Base-by-base conservation (phyloP, 1,284 basidiomycete genomes). In the Leccinum solheimii region DNA sequence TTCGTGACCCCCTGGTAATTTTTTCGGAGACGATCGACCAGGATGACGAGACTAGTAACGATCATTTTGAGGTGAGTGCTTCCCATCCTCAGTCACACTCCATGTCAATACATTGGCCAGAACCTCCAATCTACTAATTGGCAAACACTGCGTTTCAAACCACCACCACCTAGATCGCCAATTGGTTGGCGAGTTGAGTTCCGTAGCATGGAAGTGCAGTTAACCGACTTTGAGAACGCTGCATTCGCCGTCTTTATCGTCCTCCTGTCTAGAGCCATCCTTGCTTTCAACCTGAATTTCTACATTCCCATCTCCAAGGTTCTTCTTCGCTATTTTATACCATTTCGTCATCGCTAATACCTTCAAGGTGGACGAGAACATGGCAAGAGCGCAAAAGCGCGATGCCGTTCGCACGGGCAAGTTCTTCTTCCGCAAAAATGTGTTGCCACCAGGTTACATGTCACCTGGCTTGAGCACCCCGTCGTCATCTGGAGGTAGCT, bases 171-270 rank as follows among this genome's bases (percentile, higher is more conserved):
- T 1, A 89, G 93, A 61, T 95, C 94, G 2, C 75, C 86, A 19
- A 98, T 99, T 62, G 97, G 97, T 30, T 99, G 97, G 97, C 85
- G 97, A 50, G 96, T 99, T 19, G 97, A 99, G 76, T 99, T 99
- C 79, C 84, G 97, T 56, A 94, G 92, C 70, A 99, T 99, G 97
- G 97, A 99, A 76, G 94, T 99, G 3, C 97, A 99, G 75, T 86
- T 97, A 71, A 99, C 97, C 21, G 97, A 99, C 78, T 99, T 96
- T 74, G 97, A 99, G 80, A 99, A 99, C 74, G 97, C 97, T 1
- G 96, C 97, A 1, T 98, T 95, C 74, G 87, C 93, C 32, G 86
- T 98, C 51, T 99, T 99, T 75, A 86, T 97, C 63, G 95, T 98
- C 6, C 85, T 99, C 34, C 82, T 99, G 8, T 95, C 97, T 0